Evolutionary conservation across 2,329 filamentous ascomycete species (phyloP).

Genomic region (Clonostachys rhizophaga): DNA sequence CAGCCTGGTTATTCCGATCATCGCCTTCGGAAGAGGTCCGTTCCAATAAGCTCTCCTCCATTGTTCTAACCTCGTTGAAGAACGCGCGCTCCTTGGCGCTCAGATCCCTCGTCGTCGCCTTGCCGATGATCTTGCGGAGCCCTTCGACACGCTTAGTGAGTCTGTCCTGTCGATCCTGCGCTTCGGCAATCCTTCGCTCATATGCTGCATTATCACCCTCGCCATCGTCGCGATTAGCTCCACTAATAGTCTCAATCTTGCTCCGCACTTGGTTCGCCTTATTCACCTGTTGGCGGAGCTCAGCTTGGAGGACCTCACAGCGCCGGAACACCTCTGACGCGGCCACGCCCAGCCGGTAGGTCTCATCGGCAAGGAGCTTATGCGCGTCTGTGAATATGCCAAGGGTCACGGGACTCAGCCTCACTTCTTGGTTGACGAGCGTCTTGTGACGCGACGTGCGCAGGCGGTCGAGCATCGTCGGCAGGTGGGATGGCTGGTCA

Average conservation of each 20-base stretch:
- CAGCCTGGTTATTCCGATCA: not conserved
- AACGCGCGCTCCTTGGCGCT: slow-evolving; percentile 39
- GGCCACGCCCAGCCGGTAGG: slow-evolving; percentile 61
- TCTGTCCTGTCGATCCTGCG: slow-evolving; percentile 49
- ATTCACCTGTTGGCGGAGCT: slow-evolving; percentile 63
- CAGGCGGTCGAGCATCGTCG: slow-evolving; percentile 48
- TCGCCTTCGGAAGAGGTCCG: not conserved
- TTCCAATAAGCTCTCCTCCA: slow-evolving; percentile 43
- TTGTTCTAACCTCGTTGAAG: slow-evolving; percentile 41
- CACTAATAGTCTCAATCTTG: slow-evolving; percentile 60
- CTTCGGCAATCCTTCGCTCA: slow-evolving; percentile 50
- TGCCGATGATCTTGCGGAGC: slow-evolving; percentile 39
- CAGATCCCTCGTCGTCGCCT: slow-evolving; percentile 33
- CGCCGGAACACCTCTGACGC: slow-evolving; percentile 70
- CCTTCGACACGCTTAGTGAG: slow-evolving; percentile 56
- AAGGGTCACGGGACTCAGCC: slow-evolving; percentile 66
- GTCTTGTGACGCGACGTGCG: slow-evolving; percentile 57
- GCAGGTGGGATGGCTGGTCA: slow-evolving; percentile 50
- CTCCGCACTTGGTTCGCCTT: slow-evolving; percentile 61
- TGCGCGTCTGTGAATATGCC: slow-evolving; percentile 70
- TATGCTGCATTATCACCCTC: slow-evolving; percentile 52
- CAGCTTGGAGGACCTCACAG: slow-evolving; percentile 62
- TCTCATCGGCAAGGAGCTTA: slow-evolving; percentile 66
- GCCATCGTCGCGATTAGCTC: slow-evolving; percentile 37
- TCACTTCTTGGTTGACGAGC: slow-evolving; percentile 61